Evolutionary conservation across 1,284 basidiomycete genomes (phyloP).

Genomic region (Trametes pubescens): DNA sequence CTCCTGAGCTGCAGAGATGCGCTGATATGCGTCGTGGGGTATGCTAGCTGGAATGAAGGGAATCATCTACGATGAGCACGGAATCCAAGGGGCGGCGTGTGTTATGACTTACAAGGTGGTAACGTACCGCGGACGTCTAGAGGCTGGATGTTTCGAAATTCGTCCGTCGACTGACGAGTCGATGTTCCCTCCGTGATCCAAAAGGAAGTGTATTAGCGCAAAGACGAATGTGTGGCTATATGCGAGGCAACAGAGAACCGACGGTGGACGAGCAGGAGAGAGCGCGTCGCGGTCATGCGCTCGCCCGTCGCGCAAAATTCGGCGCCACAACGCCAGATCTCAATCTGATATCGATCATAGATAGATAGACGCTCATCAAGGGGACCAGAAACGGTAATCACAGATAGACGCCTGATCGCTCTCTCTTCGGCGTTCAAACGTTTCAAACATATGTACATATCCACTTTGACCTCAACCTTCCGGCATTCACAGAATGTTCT

Average conservation of each 20-base stretch:
- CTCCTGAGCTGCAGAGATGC: too few relatives aligned
- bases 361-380: slow-evolving; percentile 12
- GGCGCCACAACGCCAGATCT: slow-evolving; percentile 18
- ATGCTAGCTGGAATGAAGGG: background rate
- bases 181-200: too few relatives aligned
- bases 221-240: too few relatives aligned
- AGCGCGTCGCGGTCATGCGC: background rate
- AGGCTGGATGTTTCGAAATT: too few relatives aligned
- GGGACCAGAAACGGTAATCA: background rate
- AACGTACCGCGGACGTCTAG: too few relatives aligned
- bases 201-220: too few relatives aligned
- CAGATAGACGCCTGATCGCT: background rate
- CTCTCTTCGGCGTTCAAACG: slow-evolving; percentile 11
- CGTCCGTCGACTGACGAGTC: too few relatives aligned
- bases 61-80: too few relatives aligned
- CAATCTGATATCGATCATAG: slow-evolving; percentile 16
- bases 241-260: too few relatives aligned
- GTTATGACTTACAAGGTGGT: too few relatives aligned
- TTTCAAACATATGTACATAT: background rate
- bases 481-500: slow-evolving; percentile 14
- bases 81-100: too few relatives aligned
- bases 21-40: background rate
- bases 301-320: slow-evolving; percentile 15
- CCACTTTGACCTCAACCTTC: slow-evolving; percentile 8
- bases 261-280: background rate